A percentile compares a stretch with the other conserved stretches of the same genome.
Evolutionary conservation across 352 stramenopile species (phyloP).

Genomic region (Phytophthora litchii): DNA sequence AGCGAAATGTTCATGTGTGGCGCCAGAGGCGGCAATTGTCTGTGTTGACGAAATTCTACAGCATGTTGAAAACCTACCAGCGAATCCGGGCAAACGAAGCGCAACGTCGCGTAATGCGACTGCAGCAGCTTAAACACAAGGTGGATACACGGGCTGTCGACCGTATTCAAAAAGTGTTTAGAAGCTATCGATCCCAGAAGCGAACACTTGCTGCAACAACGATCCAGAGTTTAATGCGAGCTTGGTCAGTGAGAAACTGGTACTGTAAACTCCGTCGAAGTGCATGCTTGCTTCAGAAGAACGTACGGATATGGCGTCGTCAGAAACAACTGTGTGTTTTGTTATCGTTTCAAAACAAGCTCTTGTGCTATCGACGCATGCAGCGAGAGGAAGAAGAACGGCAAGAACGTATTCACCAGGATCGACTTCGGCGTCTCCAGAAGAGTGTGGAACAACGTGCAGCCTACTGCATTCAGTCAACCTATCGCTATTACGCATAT

Average conservation of each 20-base stretch:
- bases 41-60: conserved; percentile 43
- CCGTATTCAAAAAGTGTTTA: conserved; percentile 26
- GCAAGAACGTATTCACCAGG: conserved; percentile 29
- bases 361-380: conserved; percentile 40
- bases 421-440: conserved; percentile 30
- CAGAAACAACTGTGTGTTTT: conserved; percentile 40
- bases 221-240: conserved; percentile 39
- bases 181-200: conserved; percentile 26
- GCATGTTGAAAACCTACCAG: conserved; percentile 43
- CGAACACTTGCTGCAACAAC: conserved; percentile 32
- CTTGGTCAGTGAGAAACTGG: conserved; percentile 17
- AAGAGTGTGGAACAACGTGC: conserved; percentile 37
- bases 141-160: conserved; percentile 26
- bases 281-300: conserved; percentile 39
- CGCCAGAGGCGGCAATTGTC: conserved; percentile 39
- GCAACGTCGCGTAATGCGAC: conserved; percentile 17
- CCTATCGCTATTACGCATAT: conserved; percentile 30
- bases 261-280: conserved; percentile 25
- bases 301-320: conserved; percentile 47
- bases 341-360: conserved; percentile 37
- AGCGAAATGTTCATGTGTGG: conserved; percentile 52
- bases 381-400: conserved; percentile 34
- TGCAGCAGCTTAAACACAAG: conserved; percentile 24
- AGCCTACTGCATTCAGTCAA: conserved; percentile 35
- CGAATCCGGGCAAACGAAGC: conserved; percentile 35